phyloP scores from a whole-genome alignment of 192 early-diverging fungal genomes.

The Fimicolochytrium jonesii region DNA sequence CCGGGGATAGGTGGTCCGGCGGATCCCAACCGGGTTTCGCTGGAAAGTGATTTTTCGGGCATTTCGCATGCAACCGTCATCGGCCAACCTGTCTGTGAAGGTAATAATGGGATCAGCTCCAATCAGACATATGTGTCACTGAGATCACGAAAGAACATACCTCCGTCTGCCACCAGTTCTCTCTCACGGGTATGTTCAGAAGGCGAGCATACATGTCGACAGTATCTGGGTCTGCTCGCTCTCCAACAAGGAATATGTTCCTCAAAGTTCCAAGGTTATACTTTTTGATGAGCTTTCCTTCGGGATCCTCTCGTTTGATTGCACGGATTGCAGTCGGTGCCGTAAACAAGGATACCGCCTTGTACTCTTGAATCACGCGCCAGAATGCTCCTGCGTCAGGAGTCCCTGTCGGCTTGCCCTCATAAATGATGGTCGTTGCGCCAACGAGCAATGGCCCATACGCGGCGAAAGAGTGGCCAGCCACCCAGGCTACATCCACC shows the following conservation, averaged over 20 bases:
- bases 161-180: constrained; percentile 91
- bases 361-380: constrained; percentile 72
- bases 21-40: constrained; percentile 52
- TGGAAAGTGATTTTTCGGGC: not conserved
- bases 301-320: constrained; percentile 64
- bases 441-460: constrained; percentile 79
- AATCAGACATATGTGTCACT: too few species aligned
- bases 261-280: constrained; percentile 64
- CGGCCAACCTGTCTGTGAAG: too few species aligned
- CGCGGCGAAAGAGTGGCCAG: constrained; percentile 78
- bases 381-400: constrained; percentile 79
- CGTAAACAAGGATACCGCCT: constrained; percentile 69
- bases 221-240: constrained; percentile 78
- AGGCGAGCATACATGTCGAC: constrained; percentile 46
- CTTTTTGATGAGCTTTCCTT: constrained; percentile 49
- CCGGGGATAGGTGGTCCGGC: constrained; percentile 78
- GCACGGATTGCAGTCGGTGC: constrained; percentile 85
- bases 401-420: constrained; percentile 77
- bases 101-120: too few species aligned
- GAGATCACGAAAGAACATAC: not conserved
- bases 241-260: constrained; percentile 74
- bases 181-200: constrained; percentile 55
- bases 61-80: constrained; percentile 68
- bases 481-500: constrained; percentile 85
- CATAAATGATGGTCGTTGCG: constrained; percentile 74